Evolutionary conservation across 208 protist genomes (phyloP).

Genomic region (Wallacemonas sp.): DNA sequence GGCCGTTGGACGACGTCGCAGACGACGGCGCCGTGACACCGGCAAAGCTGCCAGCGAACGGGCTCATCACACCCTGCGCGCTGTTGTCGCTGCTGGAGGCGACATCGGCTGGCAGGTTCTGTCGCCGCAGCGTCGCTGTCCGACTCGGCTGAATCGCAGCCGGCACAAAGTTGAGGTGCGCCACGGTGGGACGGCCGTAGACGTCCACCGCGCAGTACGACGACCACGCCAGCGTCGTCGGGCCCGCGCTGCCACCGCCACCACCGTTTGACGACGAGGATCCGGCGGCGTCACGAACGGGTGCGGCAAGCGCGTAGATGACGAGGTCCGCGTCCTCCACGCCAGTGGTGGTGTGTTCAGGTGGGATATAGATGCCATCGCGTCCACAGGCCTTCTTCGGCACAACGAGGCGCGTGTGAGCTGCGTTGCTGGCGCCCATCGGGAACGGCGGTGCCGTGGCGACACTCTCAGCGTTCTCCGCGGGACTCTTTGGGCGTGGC

Average conservation of each 20-base stretch:
- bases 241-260: slow-evolving; percentile 3
- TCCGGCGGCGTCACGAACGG: slow-evolving; percentile 19
- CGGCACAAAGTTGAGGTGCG: slow-evolving; percentile 56
- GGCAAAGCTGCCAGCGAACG: slow-evolving; percentile 19
- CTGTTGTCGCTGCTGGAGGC: slow-evolving; percentile 5
- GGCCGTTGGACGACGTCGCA: background rate
- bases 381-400: slow-evolving; percentile 27
- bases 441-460: background rate
- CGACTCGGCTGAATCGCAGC: slow-evolving; percentile 21
- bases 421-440: background rate
- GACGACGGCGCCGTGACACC: slow-evolving; percentile 2
- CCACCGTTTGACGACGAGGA: background rate
- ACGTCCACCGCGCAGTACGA: slow-evolving; percentile 39
- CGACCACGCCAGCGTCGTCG: slow-evolving; percentile 47
- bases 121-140: background rate
- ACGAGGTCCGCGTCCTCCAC: slow-evolving; percentile 53
- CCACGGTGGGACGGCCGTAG: slow-evolving; percentile 40
- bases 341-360: slow-evolving; percentile 24
- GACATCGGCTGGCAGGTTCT: background rate
- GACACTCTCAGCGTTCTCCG: background rate
- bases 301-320: slow-evolving; percentile 57
- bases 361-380: slow-evolving; percentile 28
- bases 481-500: background rate
- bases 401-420: slow-evolving; percentile 25
- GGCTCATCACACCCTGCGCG: background rate